These are phyloP conservation scores for Penicillium canescens DNA, from an alignment of 495 filamentous ascomycete species.

Conservation along the genomic window DNA sequence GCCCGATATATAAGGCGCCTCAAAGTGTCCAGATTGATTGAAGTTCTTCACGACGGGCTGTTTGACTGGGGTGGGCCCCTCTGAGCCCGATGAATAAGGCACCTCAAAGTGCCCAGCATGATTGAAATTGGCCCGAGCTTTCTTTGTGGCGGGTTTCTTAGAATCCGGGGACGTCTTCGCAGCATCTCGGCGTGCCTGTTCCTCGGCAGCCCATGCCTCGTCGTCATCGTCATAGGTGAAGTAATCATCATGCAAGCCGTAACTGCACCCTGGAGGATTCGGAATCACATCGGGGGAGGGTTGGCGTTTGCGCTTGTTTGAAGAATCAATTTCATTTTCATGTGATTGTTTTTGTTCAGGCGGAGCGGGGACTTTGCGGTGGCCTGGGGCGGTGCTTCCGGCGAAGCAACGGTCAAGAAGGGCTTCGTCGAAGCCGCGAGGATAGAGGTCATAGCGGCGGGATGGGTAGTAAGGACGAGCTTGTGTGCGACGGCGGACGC, in stretches of 20 bases:
- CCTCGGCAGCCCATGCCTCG: conserved; percentile 27
- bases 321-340: neutral
- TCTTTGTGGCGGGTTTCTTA: neutral
- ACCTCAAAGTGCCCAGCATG: neutral
- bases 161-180: neutral
- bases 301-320: conserved; percentile 43
- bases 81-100: conserved; percentile 22
- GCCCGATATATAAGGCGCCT: conserved; percentile 15
- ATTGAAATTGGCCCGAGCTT: neutral
- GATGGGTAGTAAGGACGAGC: neutral
- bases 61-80: conserved; percentile 8
- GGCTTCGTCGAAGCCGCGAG: conserved; percentile 3
- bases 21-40: neutral
- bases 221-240: conserved; percentile 39
- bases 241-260: conserved; percentile 45
- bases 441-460: neutral
- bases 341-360: neutral
- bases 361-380: neutral
- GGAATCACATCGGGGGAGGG: conserved; percentile 47
- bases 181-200: neutral
- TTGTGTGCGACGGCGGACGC: neutral
- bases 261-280: conserved; percentile 44
- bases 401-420: conserved; percentile 7
- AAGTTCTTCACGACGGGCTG: neutral
- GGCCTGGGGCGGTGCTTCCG: neutral